Evolutionary conservation across 805 yeast genomes (phyloP).

Genomic region (Nakazawaea molendinolei): DNA sequence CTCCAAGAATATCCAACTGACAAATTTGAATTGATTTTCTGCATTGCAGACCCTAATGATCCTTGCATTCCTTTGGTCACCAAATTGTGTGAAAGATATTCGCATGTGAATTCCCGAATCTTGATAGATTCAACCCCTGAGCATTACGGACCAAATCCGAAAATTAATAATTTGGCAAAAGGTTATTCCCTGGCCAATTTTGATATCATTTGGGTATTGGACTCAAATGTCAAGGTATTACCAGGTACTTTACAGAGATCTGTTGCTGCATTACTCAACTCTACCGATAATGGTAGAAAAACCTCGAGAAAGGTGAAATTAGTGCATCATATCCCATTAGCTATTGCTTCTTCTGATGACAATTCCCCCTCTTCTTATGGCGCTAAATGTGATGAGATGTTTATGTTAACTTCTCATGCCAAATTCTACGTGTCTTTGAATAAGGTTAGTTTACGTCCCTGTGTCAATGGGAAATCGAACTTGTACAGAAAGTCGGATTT

Average conservation of each 20-base stretch:
- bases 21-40: constrained; percentile 64
- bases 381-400: constrained; percentile 76
- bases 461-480: constrained; percentile 88
- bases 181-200: constrained; percentile 63
- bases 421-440: constrained; percentile 80
- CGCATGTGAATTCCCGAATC: constrained; percentile 51
- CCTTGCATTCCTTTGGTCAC: constrained; percentile 56
- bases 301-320: constrained; percentile 44
- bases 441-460: constrained; percentile 69
- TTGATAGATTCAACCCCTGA: constrained; percentile 39
- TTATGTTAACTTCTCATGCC: constrained; percentile 75
- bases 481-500: constrained; percentile 63
- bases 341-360: constrained; percentile 31
- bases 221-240: constrained; percentile 76
- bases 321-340: constrained; percentile 80
- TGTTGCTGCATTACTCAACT: constrained; percentile 40
- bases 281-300: constrained; percentile 44
- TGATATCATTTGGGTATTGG: constrained; percentile 81
- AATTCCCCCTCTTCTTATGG: constrained; percentile 35
- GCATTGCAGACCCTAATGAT: constrained; percentile 60
- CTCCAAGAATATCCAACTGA: constrained; percentile 57
- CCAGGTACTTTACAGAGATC: constrained; percentile 62
- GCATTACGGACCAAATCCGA: constrained; percentile 80
- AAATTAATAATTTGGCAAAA: constrained; percentile 79
- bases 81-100: constrained; percentile 43